Base-by-base conservation (phyloP, 805 yeast species). In the Zygoascus biomembranicola region DNA sequence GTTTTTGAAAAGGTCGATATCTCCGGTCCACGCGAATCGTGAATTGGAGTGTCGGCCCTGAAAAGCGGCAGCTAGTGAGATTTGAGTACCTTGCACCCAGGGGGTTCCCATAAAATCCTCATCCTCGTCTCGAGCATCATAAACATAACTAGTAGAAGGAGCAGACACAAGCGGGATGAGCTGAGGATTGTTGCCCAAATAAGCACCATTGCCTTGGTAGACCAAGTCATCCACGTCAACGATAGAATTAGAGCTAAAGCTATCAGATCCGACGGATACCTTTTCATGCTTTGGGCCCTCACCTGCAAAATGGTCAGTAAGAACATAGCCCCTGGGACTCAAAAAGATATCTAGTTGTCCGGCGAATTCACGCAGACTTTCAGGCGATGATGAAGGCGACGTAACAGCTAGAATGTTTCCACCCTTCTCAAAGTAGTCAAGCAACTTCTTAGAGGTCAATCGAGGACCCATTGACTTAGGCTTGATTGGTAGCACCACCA, bases 41-140 rank as follows among this genome's bases (percentile, higher is more conserved):
- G 95, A 87, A 64, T 87, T 88, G 5, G n/a, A 14, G 65, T 80
- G 80, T 53, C 81, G 74, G 48, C 84, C 84, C 73, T 94, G 99
- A 62, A 88, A 78, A 1, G 82, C 94, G 9, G 81, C 95, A 20
- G 82, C 80, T 51, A 87, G 66, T 66, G 73, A 84, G 4, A 88
- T 90, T 70, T 90, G 95, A 44, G 81, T 74, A 32, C 97, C 97
- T 37, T 82, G 73, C 13, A 87, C 81, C 96, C 96, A 90, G 2
- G 82, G 74, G 43, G 57, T 65, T 8, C 43, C 32, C 51, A 49
- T 23, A 18, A 54, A 55, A n/a, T 73, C 69, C 28, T 67, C 63
- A 16, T 71, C 75, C 16, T 73, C 77, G 51, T 76, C 79, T 52
- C 75, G 73, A 5, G 71, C 59, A 58, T 75, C 75, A 60, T 67